phyloP scores from a whole-genome alignment of 192 early-diverging fungal species.

The Coemansia pectinata region DNA sequence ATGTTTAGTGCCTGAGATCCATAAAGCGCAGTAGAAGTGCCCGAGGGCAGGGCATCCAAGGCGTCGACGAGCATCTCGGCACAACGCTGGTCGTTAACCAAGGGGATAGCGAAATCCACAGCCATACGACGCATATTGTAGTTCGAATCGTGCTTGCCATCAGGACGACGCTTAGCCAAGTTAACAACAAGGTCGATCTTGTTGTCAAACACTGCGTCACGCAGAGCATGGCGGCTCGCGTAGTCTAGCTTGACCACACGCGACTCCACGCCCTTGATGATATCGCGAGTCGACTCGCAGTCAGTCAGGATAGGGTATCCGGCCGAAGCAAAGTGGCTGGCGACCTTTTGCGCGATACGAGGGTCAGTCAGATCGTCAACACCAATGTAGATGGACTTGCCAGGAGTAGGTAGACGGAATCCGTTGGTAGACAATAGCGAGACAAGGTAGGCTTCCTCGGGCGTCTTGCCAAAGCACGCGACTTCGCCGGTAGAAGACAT shows the following conservation, averaged over 20 bases:
- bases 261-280: slow-evolving; percentile 51
- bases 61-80: slow-evolving; percentile 93
- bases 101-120: slow-evolving; percentile 93
- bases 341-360: slow-evolving; percentile 72
- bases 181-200: slow-evolving; percentile 73
- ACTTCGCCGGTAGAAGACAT: slow-evolving; percentile 99
- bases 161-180: slow-evolving; percentile 66
- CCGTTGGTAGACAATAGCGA: slow-evolving; percentile 86
- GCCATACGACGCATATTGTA: slow-evolving; percentile 92
- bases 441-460: slow-evolving; percentile 83
- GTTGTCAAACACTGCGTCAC: slow-evolving; percentile 60
- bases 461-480: slow-evolving; percentile 92
- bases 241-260: slow-evolving; percentile 56
- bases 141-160: slow-evolving; percentile 59
- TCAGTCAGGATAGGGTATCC: slow-evolving; percentile 76
- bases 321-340: slow-evolving; percentile 54
- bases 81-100: slow-evolving; percentile 94
- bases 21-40: slow-evolving; percentile 29
- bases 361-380: slow-evolving; percentile 73
- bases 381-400: slow-evolving; percentile 68
- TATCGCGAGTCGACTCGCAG: slow-evolving; percentile 56
- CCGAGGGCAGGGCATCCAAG: slow-evolving; percentile 57
- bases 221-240: slow-evolving; percentile 59
- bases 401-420: slow-evolving; percentile 76
- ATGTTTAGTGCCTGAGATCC: slow-evolving; percentile 34